phyloP scores from a whole-genome alignment of 192 early-diverging fungal species.

The Thoreauomyces humboldtii region DNA sequence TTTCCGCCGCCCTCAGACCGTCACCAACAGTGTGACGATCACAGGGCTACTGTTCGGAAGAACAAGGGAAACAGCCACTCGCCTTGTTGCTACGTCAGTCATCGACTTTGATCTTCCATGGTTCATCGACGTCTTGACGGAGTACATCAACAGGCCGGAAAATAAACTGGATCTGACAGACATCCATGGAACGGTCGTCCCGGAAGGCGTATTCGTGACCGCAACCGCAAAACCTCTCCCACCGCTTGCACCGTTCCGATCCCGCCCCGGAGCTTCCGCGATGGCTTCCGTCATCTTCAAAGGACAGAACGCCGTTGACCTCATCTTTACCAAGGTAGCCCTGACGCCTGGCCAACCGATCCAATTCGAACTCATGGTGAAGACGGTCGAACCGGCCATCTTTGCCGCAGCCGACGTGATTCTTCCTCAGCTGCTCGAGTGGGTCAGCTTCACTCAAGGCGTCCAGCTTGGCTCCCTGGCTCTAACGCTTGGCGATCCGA shows the following conservation, averaged over 20 bases:
- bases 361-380: slow-evolving; percentile 6
- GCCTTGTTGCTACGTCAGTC: not conserved
- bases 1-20: slow-evolving; percentile 15
- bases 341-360: not conserved
- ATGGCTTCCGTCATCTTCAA: slow-evolving; percentile 1
- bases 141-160: not conserved
- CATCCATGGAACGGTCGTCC: slow-evolving; percentile 1
- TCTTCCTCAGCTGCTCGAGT: slow-evolving; percentile 14
- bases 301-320: slow-evolving; percentile 5
- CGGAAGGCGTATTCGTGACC: slow-evolving; percentile 11
- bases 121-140: not conserved
- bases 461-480: not conserved
- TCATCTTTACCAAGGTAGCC: slow-evolving; percentile 12
- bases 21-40: slow-evolving; percentile 3
- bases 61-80: slow-evolving; percentile 12
- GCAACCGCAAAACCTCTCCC: not conserved
- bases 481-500: slow-evolving; percentile 12
- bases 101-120: slow-evolving; percentile 6
- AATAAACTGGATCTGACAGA: not conserved
- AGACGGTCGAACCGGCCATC: not conserved
- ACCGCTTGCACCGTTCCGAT: slow-evolving; percentile 14
- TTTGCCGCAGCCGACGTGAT: not conserved
- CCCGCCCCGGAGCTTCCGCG: slow-evolving; percentile 17
- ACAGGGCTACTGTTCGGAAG: slow-evolving; percentile 20
- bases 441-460: not conserved